phyloP scores from a whole-genome alignment of 2,329 filamentous ascomycete genomes.

The Pyrenochaeta sp. region DNA sequence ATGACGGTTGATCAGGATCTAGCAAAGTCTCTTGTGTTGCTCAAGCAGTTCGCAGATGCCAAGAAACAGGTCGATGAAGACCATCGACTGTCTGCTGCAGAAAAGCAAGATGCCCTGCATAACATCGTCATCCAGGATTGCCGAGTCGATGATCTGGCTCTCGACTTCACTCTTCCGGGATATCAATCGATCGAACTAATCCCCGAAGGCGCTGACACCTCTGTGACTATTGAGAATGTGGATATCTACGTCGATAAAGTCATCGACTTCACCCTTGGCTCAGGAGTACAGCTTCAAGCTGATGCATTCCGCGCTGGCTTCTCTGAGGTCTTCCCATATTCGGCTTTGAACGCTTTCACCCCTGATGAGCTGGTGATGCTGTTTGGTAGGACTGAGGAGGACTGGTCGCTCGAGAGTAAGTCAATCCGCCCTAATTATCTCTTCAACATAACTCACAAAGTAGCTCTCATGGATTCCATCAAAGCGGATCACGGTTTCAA shows the following conservation, averaged over 20 bases:
- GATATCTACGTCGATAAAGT: conserved; percentile 86
- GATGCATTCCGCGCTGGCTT: conserved; percentile 92
- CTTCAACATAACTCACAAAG: no score
- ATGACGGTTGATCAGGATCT: conserved; percentile 87
- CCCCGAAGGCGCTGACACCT: conserved; percentile 73
- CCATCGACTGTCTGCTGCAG: conserved; percentile 66
- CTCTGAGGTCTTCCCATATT: conserved; percentile 95
- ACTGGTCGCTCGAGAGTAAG: conserved; percentile 97
- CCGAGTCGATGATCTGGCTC: conserved; percentile 81
- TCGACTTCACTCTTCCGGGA: conserved; percentile 95
- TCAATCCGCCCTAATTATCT: no score
- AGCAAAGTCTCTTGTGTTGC: conserved; percentile 81
- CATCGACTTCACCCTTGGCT: conserved; percentile 89
- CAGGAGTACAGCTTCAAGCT: conserved; percentile 84
- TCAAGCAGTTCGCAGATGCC: conserved; percentile 84
- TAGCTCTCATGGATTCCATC: conserved; percentile 95
- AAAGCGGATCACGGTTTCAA: conserved; percentile 99
- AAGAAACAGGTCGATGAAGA: conserved; percentile 86
- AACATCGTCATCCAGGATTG: conserved; percentile 78
- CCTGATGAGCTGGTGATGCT: conserved; percentile 93
- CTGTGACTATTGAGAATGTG: conserved; percentile 91
- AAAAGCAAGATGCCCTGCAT: conserved; percentile 75
- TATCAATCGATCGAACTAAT: conserved; percentile 84
- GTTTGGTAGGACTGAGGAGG: conserved; percentile 91
- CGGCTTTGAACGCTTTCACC: conserved; percentile 89